phyloP scores from a whole-genome alignment of 371 early-diverging fungal genomes.

The Mucor velutinosus region DNA sequence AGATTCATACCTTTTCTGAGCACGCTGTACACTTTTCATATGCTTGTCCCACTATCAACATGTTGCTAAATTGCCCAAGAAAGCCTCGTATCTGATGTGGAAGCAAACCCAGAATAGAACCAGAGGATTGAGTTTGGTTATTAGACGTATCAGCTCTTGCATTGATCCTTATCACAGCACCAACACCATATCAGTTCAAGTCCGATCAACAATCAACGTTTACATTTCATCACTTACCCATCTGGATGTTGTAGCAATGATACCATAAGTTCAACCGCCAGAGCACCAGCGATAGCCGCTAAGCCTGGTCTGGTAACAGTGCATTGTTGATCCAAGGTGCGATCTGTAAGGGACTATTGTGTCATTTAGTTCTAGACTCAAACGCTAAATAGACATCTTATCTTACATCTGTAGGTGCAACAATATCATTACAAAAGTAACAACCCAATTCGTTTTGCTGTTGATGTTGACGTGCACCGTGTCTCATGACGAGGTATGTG shows the following conservation, averaged over 20 bases:
- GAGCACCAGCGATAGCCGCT: conserved; percentile 83
- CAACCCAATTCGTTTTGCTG: conserved; percentile 68
- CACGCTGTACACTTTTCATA: conserved; percentile 93
- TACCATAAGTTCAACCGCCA: conserved; percentile 89
- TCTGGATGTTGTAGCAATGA: conserved; percentile 83
- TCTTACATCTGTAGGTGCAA: conserved; percentile 88
- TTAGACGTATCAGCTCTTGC: conserved; percentile 38
- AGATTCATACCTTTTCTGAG: conserved; percentile 58
- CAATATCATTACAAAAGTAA: conserved; percentile 96
- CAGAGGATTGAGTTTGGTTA: conserved; percentile 7
- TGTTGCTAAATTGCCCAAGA: conserved; percentile 79
- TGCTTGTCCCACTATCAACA: conserved; percentile 84
- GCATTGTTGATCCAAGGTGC: conserved; percentile 96
- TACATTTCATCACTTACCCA: conserved; percentile 52
- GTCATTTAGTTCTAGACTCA: neutral
- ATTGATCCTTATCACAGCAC: conserved; percentile 26
- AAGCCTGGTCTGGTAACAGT: conserved; percentile 97
- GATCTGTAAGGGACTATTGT: conserved; percentile 82
- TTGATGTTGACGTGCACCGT: conserved; percentile 64
- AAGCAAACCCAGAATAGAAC: conserved; percentile 65
- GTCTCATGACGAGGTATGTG: conserved; percentile 95
- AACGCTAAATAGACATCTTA: conserved; percentile 1
- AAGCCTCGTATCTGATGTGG: conserved; percentile 96
- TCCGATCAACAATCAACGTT: neutral
- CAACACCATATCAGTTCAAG: neutral